A percentile compares a stretch with the other conserved stretches of the same genome.
phyloP scores from a whole-genome alignment of 148 eudicot species.

The Chenopodium album region DNA sequence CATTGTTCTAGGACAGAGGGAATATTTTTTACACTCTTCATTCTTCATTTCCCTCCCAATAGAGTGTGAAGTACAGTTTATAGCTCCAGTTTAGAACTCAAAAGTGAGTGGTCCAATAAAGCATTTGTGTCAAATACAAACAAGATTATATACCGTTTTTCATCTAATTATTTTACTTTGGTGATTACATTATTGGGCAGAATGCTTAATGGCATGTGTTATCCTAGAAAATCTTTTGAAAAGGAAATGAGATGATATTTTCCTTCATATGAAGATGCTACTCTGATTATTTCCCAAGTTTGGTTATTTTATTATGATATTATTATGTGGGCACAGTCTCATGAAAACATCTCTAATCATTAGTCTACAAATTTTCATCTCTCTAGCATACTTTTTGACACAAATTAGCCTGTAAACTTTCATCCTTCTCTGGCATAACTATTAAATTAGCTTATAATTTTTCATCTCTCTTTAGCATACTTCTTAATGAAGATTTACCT shows the following conservation, averaged over 20 bases:
- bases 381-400: too few species aligned
- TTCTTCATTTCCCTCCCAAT: not conserved
- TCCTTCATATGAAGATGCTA: not conserved
- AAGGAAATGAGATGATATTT: not conserved
- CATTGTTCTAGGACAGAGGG: too few species aligned
- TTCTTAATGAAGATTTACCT: not conserved
- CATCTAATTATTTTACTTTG: not conserved
- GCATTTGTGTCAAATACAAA: not conserved
- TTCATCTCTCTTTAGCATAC: not conserved
- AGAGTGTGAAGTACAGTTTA: not conserved
- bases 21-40: too few species aligned
- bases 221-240: not conserved
- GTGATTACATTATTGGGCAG: not conserved
- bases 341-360: not conserved
- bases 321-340: not conserved
- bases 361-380: too few species aligned
- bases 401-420: too few species aligned
- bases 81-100: not conserved
- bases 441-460: not conserved
- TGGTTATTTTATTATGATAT: not conserved
- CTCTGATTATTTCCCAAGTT: not conserved
- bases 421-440: too few species aligned
- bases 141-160: too few species aligned
- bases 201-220: not conserved
- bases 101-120: not conserved